phyloP scores from a whole-genome alignment of 2,329 filamentous ascomycete genomes.

The Talaromyces rugulosus region DNA sequence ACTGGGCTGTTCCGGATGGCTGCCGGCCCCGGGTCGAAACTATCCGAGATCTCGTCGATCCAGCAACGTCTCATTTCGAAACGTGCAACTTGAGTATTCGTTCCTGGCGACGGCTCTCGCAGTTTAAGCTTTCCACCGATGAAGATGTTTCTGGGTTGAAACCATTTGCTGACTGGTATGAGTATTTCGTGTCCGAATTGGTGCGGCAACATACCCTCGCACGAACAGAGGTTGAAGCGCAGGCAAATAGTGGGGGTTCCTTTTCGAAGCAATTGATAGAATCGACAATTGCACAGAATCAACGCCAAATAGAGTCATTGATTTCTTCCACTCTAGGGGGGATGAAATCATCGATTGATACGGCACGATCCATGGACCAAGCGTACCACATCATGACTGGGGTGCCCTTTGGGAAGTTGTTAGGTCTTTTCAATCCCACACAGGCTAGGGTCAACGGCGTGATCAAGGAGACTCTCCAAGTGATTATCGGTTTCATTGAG shows the following conservation, averaged over 20 bases:
- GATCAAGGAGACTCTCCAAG: conserved; percentile 47
- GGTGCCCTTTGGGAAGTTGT: conserved; percentile 41
- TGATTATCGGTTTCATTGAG: conserved; percentile 41
- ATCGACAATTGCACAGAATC: conserved; percentile 52
- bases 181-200: conserved; percentile 50
- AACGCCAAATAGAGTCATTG: conserved; percentile 53
- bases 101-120: conserved; percentile 54
- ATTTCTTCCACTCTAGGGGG: conserved; percentile 50
- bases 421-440: conserved; percentile 51
- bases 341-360: conserved; percentile 46
- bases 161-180: conserved; percentile 53
- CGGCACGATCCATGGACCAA: conserved; percentile 36
- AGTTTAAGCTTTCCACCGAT: conserved; percentile 53
- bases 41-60: conserved; percentile 53
- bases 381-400: conserved; percentile 42
- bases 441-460: conserved; percentile 40
- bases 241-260: conserved; percentile 35
- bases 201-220: conserved; percentile 53
- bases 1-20: conserved; percentile 52
- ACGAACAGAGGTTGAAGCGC: conserved; percentile 55
- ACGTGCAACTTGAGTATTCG: conserved; percentile 56
- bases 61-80: conserved; percentile 54
- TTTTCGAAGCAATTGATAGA: conserved; percentile 48
- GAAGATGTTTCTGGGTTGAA: conserved; percentile 44
- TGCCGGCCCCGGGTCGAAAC: conserved; percentile 51